Conservation (phyloP, 441 rosid species). For the Mallotus japonicus region DNA sequence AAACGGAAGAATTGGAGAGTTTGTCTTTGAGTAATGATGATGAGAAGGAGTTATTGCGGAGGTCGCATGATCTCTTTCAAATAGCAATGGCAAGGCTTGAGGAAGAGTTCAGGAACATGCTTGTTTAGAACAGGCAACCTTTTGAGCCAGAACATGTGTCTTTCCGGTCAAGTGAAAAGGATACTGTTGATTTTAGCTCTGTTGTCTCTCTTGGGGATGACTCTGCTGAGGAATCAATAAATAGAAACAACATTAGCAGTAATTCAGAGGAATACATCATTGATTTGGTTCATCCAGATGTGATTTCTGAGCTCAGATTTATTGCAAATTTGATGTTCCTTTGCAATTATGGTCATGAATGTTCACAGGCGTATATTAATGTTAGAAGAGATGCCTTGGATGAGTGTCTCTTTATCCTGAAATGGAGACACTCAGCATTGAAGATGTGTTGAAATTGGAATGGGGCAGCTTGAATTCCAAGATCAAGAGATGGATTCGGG, state of each 20-base stretch:
- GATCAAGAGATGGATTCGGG: constrained; percentile 83
- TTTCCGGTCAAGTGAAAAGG: constrained; percentile 67
- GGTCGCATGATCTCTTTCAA: constrained; percentile 79
- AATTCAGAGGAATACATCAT: constrained; percentile 45
- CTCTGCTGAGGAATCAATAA: constrained; percentile 56
- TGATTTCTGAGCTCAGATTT: constrained; percentile 59
- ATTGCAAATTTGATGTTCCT: constrained; percentile 64
- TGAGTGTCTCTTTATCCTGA: constrained; percentile 64
- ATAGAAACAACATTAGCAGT: constrained; percentile 55
- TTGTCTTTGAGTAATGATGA: constrained; percentile 26
- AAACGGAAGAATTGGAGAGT: constrained; percentile 36
- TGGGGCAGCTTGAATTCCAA: constrained; percentile 66
- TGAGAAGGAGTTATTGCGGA: constrained; percentile 40
- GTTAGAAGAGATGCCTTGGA: constrained; percentile 74
- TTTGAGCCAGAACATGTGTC: constrained; percentile 67
- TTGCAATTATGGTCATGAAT: constrained; percentile 67
- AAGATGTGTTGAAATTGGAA: constrained; percentile 81
- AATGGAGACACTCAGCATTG: constrained; percentile 77
- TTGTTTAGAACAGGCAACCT: constrained; percentile 59
- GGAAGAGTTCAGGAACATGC: constrained; percentile 78
- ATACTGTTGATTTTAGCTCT: constrained; percentile 41
- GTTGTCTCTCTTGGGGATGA: constrained; percentile 54
- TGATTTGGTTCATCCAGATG: constrained; percentile 68
- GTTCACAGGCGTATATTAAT: constrained; percentile 59
- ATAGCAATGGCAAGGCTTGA: constrained; percentile 83